A percentile compares a stretch with the other conserved stretches of the same genome.
These are phyloP conservation scores for Theobroma cacao DNA, from an alignment of 345 rosid genomes.

Conservation along the genomic window DNA sequence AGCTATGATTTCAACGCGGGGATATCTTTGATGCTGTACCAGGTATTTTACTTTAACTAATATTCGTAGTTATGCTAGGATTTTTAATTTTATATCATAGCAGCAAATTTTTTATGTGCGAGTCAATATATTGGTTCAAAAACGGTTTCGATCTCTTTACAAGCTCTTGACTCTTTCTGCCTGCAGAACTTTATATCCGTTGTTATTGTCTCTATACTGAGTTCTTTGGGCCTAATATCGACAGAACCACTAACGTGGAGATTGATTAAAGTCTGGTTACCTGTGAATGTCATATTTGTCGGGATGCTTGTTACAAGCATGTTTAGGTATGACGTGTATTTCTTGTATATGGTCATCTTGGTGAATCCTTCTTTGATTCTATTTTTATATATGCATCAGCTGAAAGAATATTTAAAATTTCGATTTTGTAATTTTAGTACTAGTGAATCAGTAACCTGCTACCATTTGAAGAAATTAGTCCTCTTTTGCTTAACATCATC, in stretches of 20 bases:
- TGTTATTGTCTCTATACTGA: conserved; percentile 65
- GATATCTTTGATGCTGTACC: conserved; percentile 91
- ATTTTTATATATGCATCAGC: background rate
- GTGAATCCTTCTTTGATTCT: background rate
- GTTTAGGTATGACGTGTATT: conserved; percentile 70
- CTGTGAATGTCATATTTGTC: conserved; percentile 91
- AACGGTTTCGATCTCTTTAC: conserved; percentile 4
- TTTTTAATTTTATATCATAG: background rate
- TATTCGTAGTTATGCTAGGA: background rate
- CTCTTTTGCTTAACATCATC: background rate
- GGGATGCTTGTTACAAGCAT: conserved; percentile 98
- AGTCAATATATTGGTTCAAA: background rate
- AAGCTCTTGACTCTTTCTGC: conserved; percentile 13
- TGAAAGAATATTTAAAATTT: background rate
- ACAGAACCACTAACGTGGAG: conserved; percentile 85
- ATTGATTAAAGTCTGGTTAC: conserved; percentile 91
- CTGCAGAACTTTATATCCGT: conserved; percentile 94
- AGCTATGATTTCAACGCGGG: conserved; percentile 93
- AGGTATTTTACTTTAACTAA: conserved; percentile 44
- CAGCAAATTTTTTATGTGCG: background rate
- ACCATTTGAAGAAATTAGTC: conserved; percentile 2
- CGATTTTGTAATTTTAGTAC: background rate
- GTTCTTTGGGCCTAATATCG: conserved; percentile 64
- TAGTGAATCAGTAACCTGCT: background rate
- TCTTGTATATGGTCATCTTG: background rate